Conservation (phyloP, 129 eudicot species). For the Flaveria sonorensis region DNA sequence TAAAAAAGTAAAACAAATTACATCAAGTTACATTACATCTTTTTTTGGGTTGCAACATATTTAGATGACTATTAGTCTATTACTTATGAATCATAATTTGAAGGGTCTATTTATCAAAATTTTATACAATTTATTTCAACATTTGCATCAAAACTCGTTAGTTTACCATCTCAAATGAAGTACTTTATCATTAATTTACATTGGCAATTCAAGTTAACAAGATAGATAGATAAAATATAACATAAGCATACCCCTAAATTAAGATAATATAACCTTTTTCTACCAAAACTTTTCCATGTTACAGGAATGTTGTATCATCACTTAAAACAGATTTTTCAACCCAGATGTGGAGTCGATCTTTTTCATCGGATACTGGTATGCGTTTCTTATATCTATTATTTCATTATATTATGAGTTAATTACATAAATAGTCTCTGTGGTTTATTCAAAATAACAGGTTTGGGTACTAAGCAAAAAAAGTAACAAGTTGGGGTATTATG, state of each 20-base stretch:
- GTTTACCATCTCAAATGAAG: background rate
- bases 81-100: background rate
- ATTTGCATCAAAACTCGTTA: too few species aligned
- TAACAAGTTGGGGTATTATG: too few species aligned
- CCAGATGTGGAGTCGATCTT: slow-evolving; percentile 41
- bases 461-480: too few species aligned
- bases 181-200: background rate
- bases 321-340: slow-evolving; percentile 29
- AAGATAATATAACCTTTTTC: background rate
- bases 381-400: background rate
- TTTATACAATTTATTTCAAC: background rate
- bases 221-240: slow-evolving; percentile 8
- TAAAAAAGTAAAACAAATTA: background rate
- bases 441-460: too few species aligned
- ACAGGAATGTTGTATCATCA: slow-evolving; percentile 44
- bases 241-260: background rate
- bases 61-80: background rate
- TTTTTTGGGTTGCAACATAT: background rate
- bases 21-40: background rate
- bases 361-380: slow-evolving; percentile 58
- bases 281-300: slow-evolving; percentile 15
- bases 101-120: slow-evolving; percentile 1
- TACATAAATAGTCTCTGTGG: too few species aligned
- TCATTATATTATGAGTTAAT: background rate
- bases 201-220: background rate